These are phyloP conservation scores for Globisporangium apiculatum DNA, from an alignment of 352 stramenopile genomes.

Conservation along the genomic window DNA sequence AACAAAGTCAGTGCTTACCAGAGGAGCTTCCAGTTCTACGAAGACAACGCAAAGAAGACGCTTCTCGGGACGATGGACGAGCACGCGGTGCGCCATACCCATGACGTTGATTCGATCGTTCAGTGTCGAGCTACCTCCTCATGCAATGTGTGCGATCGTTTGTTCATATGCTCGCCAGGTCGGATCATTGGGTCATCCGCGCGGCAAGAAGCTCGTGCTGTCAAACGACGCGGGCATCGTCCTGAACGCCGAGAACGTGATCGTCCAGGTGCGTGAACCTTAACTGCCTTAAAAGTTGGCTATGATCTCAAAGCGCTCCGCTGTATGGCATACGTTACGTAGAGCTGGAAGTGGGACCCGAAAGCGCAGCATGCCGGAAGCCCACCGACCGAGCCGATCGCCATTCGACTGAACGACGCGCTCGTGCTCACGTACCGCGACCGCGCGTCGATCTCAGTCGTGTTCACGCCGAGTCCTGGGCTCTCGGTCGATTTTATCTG, in stretches of 20 bases:
- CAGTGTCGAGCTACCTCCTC: not conserved
- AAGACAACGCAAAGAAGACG: constrained; percentile 47
- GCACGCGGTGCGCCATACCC: constrained; percentile 35
- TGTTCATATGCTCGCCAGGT: constrained; percentile 20
- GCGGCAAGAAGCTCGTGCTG: constrained; percentile 54
- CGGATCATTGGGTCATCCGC: constrained; percentile 42
- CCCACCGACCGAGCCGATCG: constrained; percentile 44
- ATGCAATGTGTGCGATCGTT: not conserved
- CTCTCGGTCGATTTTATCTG: constrained; percentile 61
- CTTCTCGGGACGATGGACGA: constrained; percentile 60
- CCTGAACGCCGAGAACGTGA: constrained; percentile 35
- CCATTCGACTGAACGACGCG: constrained; percentile 67
- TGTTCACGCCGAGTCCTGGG: constrained; percentile 50
- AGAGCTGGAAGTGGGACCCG: constrained; percentile 60
- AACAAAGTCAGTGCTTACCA: constrained; percentile 70
- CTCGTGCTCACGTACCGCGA: constrained; percentile 66
- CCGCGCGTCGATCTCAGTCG: constrained; percentile 52
- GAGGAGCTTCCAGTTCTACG: constrained; percentile 57
- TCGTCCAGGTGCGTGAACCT: constrained; percentile 32
- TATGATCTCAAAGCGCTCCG: not conserved
- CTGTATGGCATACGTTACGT: not conserved
- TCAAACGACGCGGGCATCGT: constrained; percentile 60
- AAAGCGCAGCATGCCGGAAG: constrained; percentile 58
- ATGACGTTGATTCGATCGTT: too few species aligned
- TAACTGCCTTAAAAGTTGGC: too few species aligned